phyloP scores from a whole-genome alignment of 768 basidiomycete genomes.

The Boletus subcaerulescens region DNA sequence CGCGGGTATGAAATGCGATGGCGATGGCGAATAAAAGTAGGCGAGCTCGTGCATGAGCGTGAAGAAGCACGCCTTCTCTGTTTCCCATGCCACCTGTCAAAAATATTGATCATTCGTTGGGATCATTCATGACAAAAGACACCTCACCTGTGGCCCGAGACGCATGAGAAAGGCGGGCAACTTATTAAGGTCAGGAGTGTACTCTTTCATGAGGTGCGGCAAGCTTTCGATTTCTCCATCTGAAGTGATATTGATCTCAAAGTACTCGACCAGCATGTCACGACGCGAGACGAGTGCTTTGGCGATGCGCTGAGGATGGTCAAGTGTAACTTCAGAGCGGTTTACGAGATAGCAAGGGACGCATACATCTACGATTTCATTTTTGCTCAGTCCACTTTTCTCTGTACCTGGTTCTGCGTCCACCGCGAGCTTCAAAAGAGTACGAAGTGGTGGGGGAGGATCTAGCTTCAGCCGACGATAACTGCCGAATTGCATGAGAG shows the following conservation, averaged over 20 bases:
- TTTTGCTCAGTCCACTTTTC: slow-evolving; percentile 51
- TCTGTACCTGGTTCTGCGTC: slow-evolving; percentile 55
- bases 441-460: slow-evolving; percentile 71
- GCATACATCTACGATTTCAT: slow-evolving; percentile 69
- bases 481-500: slow-evolving; percentile 86
- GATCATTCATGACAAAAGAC: neutral
- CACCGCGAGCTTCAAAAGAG: slow-evolving; percentile 76
- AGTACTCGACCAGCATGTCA: slow-evolving; percentile 92
- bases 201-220: slow-evolving; percentile 81
- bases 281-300: slow-evolving; percentile 56
- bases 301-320: slow-evolving; percentile 52
- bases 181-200: slow-evolving; percentile 88
- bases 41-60: slow-evolving; percentile 87
- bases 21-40: slow-evolving; percentile 62
- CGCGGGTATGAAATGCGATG: slow-evolving; percentile 15
- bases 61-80: slow-evolving; percentile 82
- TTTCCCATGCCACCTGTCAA: slow-evolving; percentile 80
- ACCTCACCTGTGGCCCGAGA: slow-evolving; percentile 79
- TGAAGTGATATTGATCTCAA: slow-evolving; percentile 68
- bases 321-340: neutral
- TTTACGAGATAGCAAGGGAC: neutral
- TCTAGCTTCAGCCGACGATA: slow-evolving; percentile 74
- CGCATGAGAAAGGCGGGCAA: slow-evolving; percentile 88
- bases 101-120: neutral
- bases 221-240: slow-evolving; percentile 70